These are phyloP conservation scores for Nepenthes gracilis DNA, from an alignment of 148 eudicot species.

Conservation along the genomic window DNA sequence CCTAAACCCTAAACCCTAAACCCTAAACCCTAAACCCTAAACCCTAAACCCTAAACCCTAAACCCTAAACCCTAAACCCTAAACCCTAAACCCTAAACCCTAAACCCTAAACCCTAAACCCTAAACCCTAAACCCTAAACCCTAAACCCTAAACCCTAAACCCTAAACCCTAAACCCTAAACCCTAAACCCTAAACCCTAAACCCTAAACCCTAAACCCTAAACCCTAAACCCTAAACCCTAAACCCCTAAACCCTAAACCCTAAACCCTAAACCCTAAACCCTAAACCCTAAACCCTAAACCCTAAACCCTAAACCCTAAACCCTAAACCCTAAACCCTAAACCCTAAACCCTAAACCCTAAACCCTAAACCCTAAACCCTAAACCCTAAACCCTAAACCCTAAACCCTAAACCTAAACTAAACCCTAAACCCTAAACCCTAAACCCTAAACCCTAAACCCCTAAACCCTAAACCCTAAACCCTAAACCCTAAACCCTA, in stretches of 20 bases:
- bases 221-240: constrained; percentile 6
- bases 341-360: constrained; percentile 19
- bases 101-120: too few species aligned
- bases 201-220: constrained; percentile 9
- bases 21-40: constrained; percentile 10
- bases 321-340: constrained; percentile 19
- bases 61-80: constrained; percentile 5
- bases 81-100: too few species aligned
- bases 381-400: constrained; percentile 12
- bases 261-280: constrained; percentile 10
- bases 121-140: too few species aligned
- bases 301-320: constrained; percentile 18
- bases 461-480: constrained; percentile 11
- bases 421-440: constrained; percentile 8
- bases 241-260: constrained; percentile 8
- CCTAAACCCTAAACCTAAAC: constrained; percentile 16
- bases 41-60: constrained; percentile 12
- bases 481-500: constrained; percentile 10
- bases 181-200: constrained; percentile 9
- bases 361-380: constrained; percentile 18
- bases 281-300: constrained; percentile 22
- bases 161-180: constrained; percentile 8
- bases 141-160: constrained; percentile 6
- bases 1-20: constrained; percentile 11
- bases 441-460: constrained; percentile 8